Evolutionary conservation across 768 basidiomycete genomes (phyloP).

Genomic region (Macrolepiota dolichaula): DNA sequence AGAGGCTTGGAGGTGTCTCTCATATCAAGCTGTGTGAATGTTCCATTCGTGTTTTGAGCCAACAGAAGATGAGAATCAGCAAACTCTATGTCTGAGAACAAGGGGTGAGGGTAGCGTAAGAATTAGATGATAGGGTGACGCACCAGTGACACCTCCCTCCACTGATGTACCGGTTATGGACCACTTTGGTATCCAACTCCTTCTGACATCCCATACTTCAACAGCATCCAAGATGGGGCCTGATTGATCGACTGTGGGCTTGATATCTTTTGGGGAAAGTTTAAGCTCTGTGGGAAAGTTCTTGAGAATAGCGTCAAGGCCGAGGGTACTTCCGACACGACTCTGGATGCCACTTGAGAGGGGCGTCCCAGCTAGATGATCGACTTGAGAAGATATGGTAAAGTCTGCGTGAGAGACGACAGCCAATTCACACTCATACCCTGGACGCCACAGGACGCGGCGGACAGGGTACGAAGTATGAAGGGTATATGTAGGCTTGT

Average conservation of each 20-base stretch:
- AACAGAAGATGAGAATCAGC: slow-evolving; percentile 69
- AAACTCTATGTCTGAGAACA: slow-evolving; percentile 58
- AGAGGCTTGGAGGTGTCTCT: slow-evolving; percentile 60
- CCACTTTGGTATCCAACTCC: slow-evolving; percentile 84
- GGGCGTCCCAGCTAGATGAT: slow-evolving; percentile 14
- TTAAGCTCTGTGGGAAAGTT: slow-evolving; percentile 12
- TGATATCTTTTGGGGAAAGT: slow-evolving; percentile 3
- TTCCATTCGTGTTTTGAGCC: slow-evolving; percentile 71
- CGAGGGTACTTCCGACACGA: slow-evolving; percentile 26
- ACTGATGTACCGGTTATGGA: slow-evolving; percentile 56
- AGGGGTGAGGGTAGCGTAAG: neutral
- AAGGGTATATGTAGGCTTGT: slow-evolving; percentile 65
- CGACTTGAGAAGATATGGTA: slow-evolving; percentile 24
- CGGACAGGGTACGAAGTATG: slow-evolving; percentile 75
- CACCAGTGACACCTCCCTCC: slow-evolving; percentile 78
- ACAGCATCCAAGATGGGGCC: slow-evolving; percentile 49
- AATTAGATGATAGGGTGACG: slow-evolving; percentile 1
- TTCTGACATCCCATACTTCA: slow-evolving; percentile 85
- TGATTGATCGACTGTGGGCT: neutral
- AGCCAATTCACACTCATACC: slow-evolving; percentile 72
- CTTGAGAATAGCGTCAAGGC: slow-evolving; percentile 24
- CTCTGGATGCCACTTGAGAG: slow-evolving; percentile 18
- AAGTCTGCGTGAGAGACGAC: slow-evolving; percentile 64
- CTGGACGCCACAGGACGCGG: slow-evolving; percentile 73
- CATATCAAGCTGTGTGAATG: slow-evolving; percentile 78